Conservation (phyloP, 805 yeast genomes). For the Zygosaccharomyces bailii region DNA sequence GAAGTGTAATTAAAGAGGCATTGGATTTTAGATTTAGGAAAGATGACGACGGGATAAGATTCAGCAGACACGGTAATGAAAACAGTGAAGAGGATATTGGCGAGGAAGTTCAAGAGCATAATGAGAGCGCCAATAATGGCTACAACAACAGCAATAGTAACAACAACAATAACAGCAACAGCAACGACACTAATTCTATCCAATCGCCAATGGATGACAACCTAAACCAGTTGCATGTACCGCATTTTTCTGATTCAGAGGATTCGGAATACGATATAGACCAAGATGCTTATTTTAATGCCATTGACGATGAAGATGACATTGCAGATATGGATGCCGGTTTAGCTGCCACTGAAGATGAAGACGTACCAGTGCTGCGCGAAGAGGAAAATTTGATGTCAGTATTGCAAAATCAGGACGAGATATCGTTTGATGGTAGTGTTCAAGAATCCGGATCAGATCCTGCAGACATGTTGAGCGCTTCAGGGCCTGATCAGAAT, state of each 20-base stretch:
- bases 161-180: not conserved
- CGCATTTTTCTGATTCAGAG: constrained; percentile 33
- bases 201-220: constrained; percentile 11
- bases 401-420: constrained; percentile 34
- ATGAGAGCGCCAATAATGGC: constrained; percentile 7
- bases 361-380: constrained; percentile 30
- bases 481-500: constrained; percentile 8
- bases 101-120: constrained; percentile 23
- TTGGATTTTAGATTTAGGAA: constrained; percentile 30
- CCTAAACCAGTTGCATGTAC: constrained; percentile 28
- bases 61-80: constrained; percentile 33
- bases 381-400: constrained; percentile 32
- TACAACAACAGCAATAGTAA: not conserved
- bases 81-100: constrained; percentile 41
- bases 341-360: constrained; percentile 35
- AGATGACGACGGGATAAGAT: constrained; percentile 36
- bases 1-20: constrained; percentile 18
- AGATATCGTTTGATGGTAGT: constrained; percentile 34
- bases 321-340: constrained; percentile 34
- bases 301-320: constrained; percentile 30
- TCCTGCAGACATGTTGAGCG: constrained; percentile 24
- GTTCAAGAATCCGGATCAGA: constrained; percentile 34
- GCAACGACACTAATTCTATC: not conserved
- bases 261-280: constrained; percentile 37
- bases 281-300: constrained; percentile 33